Base-by-base conservation (phyloP, 148 eudicot genomes). In the Camellia japonica region DNA sequence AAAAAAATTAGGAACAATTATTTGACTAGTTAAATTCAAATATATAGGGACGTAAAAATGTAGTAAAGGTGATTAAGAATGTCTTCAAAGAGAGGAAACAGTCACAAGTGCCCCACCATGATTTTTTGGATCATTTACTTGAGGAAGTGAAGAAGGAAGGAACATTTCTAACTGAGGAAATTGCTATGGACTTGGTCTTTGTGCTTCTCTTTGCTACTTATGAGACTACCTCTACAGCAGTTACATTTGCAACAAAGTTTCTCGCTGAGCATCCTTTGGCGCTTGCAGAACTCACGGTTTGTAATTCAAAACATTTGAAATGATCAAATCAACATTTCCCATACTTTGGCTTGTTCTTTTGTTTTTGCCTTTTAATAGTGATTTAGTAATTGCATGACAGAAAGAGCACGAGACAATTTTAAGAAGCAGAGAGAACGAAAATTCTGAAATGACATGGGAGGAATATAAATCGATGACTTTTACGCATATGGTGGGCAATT, bases 101-200 rank as follows among this genome's bases (percentile, higher is more conserved):
- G 18, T 38, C 75, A 20, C 14, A 47, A 14, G 5, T 14, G 8
- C 23, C 18, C 7, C 43, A 12, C 6, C 23, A 15, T 12, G 83
- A 81, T 70, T 75, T 67, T 58, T 58, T 81, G 72, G 79, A 81
- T 16, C 46, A 52, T 58, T 70, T 81, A 46, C 78, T 81, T 46
- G 79, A 75, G 18, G 83, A 81, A 75, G 55, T 68, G 19, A 68
- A 75, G 46, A 68, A 75, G 44, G 77, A 81, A 44, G 68, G 51
- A 4, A 66, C 75, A 60, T 15, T 75, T 71, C 56, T 81, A 44
- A 75, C 67, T 2, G 68, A 81, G 55, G 79, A 42, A 68, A 47
- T 81, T 20, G 83, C 83, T 47, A 42, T 74, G 11, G 79, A 81
- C 42, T 58, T 81, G 58, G 74, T 70, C n/a, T 81, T 75, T 75